These are phyloP conservation scores for Saccharomycopsis selenospora DNA, from an alignment of 805 yeast genomes.

Conservation along the genomic window DNA sequence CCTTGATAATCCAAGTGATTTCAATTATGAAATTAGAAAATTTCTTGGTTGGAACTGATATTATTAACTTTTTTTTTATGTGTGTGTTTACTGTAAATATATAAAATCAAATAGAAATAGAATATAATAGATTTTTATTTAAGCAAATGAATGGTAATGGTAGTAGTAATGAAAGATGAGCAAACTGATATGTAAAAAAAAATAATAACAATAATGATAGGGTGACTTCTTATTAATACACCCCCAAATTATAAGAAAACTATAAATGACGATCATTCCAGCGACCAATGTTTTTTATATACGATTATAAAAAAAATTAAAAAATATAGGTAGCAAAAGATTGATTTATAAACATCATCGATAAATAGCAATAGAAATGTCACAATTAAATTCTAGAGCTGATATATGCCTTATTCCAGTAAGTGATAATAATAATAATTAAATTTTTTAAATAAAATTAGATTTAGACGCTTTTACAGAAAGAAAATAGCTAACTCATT, in stretches of 20 bases:
- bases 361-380: background rate
- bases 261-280: no score
- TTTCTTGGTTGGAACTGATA: constrained; percentile 28
- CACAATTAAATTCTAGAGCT: background rate
- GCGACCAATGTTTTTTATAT: no score
- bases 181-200: background rate
- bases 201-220: no score
- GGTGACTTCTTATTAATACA: no score
- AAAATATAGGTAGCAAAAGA: no score
- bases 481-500: background rate
- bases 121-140: no score
- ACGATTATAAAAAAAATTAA: no score
- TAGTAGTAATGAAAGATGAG: background rate
- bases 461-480: no score
- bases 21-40: constrained; percentile 39
- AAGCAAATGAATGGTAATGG: background rate
- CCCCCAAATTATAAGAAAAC: no score
- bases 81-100: no score
- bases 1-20: constrained; percentile 53
- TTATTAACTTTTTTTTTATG: no score
- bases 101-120: background rate
- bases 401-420: constrained; percentile 1
- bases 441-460: no score
- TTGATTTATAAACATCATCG: background rate
- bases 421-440: background rate